Evolutionary conservation across 371 early-diverging fungal species (phyloP).

Genomic region (Lichtheimia ramosa): DNA sequence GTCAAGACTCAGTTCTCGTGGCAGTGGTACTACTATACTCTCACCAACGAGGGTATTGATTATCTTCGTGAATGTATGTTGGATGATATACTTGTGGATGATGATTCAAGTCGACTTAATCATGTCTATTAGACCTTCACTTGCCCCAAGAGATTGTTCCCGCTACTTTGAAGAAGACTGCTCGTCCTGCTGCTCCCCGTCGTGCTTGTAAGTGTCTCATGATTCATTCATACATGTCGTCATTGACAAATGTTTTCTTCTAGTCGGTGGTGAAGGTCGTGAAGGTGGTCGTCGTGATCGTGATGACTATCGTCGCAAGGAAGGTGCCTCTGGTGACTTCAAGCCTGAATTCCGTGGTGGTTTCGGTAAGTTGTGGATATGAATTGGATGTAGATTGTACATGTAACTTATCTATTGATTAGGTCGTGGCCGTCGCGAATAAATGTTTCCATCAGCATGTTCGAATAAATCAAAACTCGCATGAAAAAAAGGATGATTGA

Average conservation of each 20-base stretch:
- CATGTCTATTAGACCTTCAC: conserved; percentile 73
- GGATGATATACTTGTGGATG: not conserved
- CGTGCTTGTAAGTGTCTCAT: conserved; percentile 52
- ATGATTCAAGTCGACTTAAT: not conserved
- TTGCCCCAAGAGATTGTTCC: conserved; percentile 96
- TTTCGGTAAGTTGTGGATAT: conserved; percentile 48
- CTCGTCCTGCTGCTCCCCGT: conserved; percentile 70
- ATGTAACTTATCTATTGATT: not conserved
- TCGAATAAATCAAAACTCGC: conserved; percentile 2
- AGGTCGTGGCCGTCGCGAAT: conserved; percentile 51
- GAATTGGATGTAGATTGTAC: not conserved
- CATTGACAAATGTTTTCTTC: not conserved
- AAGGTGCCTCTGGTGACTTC: conserved; percentile 90
- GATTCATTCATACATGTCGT: not conserved
- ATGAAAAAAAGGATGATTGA: not conserved
- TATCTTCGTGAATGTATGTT: conserved; percentile 87
- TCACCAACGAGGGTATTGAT: conserved; percentile 97
- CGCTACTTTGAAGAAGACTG: conserved; percentile 93
- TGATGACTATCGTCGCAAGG: conserved; percentile 92
- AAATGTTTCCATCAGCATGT: conserved; percentile 14
- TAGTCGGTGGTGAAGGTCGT: conserved; percentile 49
- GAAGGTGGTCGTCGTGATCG: conserved; percentile 71
- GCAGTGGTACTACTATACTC: conserved; percentile 99
- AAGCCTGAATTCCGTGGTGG: conserved; percentile 94
- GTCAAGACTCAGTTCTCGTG: conserved; percentile 98